Percentiles rank a stretch among this genome's conserved stretches.
Evolutionary conservation across 2,329 filamentous ascomycete genomes (phyloP).

Genomic region (Cladosporium sp.): DNA sequence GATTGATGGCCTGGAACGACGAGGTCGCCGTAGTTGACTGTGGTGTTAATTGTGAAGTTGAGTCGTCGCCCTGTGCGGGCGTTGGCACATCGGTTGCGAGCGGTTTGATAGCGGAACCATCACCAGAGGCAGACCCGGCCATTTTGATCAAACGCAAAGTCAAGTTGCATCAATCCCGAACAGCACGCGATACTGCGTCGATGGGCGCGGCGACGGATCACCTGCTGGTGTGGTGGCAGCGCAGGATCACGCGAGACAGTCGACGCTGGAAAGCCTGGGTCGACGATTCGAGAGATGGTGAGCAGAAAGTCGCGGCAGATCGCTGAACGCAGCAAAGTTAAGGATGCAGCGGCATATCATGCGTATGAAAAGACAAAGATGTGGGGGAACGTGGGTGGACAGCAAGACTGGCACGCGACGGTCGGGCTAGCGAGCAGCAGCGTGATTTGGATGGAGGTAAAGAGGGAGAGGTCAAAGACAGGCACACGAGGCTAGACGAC

Average conservation of each 20-base stretch:
- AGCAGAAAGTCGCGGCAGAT: slow-evolving; percentile 9
- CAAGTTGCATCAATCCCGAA: not conserved
- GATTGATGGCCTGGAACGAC: slow-evolving; percentile 26
- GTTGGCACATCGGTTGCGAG: not conserved
- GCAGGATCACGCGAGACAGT: slow-evolving; percentile 1
- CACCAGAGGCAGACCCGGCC: slow-evolving; percentile 12
- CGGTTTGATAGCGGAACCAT: slow-evolving; percentile 6
- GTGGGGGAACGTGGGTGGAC: not conserved
- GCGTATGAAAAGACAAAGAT: not conserved
- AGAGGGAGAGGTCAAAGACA: not conserved
- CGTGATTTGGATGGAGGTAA: not conserved
- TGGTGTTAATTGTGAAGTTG: not conserved
- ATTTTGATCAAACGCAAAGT: slow-evolving; percentile 9
- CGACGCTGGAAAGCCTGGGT: not conserved
- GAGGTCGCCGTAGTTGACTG: slow-evolving; percentile 8
- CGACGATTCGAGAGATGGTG: slow-evolving; percentile 5
- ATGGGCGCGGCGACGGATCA: not conserved
- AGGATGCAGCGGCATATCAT: not conserved
- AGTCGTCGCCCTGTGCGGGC: not conserved
- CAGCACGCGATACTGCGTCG: not conserved
- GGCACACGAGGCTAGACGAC: slow-evolving; percentile 2
- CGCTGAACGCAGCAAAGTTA: slow-evolving; percentile 11
- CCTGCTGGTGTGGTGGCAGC: not conserved
- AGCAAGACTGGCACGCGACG: not conserved
- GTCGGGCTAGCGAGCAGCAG: not conserved